Percentiles rank a stretch among this genome's conserved stretches.
phyloP scores from a whole-genome alignment of 495 filamentous ascomycete genomes.

The Penicillium daleae region DNA sequence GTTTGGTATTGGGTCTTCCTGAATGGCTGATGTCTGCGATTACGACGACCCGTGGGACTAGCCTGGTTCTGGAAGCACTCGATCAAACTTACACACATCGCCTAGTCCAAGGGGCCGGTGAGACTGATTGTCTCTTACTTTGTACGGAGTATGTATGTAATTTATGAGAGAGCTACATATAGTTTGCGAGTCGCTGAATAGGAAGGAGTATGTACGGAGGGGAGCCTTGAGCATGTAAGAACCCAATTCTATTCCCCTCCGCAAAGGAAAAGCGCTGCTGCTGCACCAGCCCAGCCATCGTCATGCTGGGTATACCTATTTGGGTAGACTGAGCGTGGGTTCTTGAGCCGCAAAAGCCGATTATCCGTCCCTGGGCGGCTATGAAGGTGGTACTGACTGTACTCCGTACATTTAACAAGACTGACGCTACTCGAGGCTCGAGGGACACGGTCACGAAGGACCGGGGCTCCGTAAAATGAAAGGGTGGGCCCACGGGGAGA shows the following conservation, averaged over 20 bases:
- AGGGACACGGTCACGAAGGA: background rate
- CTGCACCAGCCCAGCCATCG: conserved; percentile 8
- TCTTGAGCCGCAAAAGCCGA: conserved; percentile 27
- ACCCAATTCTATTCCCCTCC: background rate
- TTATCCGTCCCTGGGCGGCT: conserved; percentile 17
- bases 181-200: background rate
- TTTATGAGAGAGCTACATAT: background rate
- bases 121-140: background rate
- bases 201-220: background rate
- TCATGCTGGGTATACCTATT: conserved; percentile 7
- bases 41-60: conserved; percentile 25
- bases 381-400: conserved; percentile 4
- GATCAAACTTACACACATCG: conserved; percentile 10
- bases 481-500: conserved; percentile 6
- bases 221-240: background rate
- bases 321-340: background rate
- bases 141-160: background rate
- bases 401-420: no score
- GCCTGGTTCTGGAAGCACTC: conserved; percentile 32
- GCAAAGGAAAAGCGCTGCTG: background rate
- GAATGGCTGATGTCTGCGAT: conserved; percentile 17
- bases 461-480: background rate
- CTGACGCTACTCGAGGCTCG: no score
- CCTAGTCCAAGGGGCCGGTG: background rate
- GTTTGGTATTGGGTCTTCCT: background rate